These are phyloP conservation scores for Dispira simplex DNA, from an alignment of 192 early-diverging fungal genomes.

Conservation along the genomic window DNA sequence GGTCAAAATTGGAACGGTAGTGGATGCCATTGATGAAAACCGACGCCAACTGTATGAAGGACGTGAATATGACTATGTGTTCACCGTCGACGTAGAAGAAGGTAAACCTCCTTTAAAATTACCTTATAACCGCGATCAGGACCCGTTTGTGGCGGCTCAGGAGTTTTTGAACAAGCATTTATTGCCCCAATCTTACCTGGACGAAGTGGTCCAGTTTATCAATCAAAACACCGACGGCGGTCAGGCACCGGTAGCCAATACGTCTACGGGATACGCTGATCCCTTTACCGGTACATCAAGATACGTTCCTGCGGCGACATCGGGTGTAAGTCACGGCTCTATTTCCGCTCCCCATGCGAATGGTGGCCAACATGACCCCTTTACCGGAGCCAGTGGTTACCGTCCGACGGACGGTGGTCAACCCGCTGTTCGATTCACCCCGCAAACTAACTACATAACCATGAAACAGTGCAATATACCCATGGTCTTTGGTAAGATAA, in stretches of 20 bases:
- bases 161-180: slow-evolving; percentile 71
- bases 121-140: slow-evolving; percentile 85
- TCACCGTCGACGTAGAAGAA: slow-evolving; percentile 88
- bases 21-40: slow-evolving; percentile 64
- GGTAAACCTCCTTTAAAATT: slow-evolving; percentile 72
- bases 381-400: neutral
- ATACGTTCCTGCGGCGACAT: slow-evolving; percentile 8
- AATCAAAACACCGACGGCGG: slow-evolving; percentile 59
- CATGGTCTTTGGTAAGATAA: slow-evolving; percentile 60
- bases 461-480: slow-evolving; percentile 52
- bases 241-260: slow-evolving; percentile 13
- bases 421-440: slow-evolving; percentile 1
- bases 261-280: slow-evolving; percentile 5
- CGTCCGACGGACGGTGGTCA: slow-evolving; percentile 12
- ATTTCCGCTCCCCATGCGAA: neutral
- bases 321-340: neutral
- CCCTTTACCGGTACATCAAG: slow-evolving; percentile 16
- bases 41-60: slow-evolving; percentile 72
- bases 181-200: slow-evolving; percentile 68
- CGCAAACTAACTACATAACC: slow-evolving; percentile 31
- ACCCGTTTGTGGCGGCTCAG: slow-evolving; percentile 88
- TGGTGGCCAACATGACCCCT: neutral
- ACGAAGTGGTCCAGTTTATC: slow-evolving; percentile 93
- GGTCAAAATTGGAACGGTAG: slow-evolving; percentile 85
- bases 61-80: slow-evolving; percentile 93